Evolutionary conservation across 495 filamentous ascomycete species (phyloP).

Genomic region (Daldinia loculata): DNA sequence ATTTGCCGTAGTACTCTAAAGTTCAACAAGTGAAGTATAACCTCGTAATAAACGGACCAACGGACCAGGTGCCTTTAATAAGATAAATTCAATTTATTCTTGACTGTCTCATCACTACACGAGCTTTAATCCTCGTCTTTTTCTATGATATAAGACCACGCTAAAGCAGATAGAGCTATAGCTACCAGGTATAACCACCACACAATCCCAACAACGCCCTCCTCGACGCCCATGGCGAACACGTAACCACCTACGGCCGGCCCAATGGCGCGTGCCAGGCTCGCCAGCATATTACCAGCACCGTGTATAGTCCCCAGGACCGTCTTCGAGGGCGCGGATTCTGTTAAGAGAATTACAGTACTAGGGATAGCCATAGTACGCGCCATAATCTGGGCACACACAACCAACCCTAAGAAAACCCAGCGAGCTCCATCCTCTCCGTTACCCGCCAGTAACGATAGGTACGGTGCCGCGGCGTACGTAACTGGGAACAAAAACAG

Average conservation of each 20-base stretch:
- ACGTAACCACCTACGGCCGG: constrained; percentile 71
- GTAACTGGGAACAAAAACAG: constrained; percentile 71
- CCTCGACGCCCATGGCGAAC: constrained; percentile 68
- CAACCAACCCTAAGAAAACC: constrained; percentile 68
- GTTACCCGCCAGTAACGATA: constrained; percentile 64
- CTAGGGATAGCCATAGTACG: constrained; percentile 76
- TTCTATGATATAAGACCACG: constrained; percentile 43
- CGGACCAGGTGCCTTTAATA: not conserved
- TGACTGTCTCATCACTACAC: not conserved
- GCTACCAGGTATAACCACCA: constrained; percentile 69
- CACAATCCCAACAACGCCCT: constrained; percentile 71
- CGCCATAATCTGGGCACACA: constrained; percentile 73
- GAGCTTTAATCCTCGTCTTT: constrained; percentile 2
- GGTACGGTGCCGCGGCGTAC: constrained; percentile 72
- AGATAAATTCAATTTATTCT: not conserved
- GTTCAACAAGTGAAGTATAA: not conserved
- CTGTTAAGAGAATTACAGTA: constrained; percentile 74
- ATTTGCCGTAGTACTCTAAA: not conserved
- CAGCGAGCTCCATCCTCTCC: constrained; percentile 41
- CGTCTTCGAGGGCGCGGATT: constrained; percentile 67
- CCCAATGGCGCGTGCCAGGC: constrained; percentile 68
- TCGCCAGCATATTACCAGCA: constrained; percentile 69
- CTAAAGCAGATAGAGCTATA: constrained; percentile 43
- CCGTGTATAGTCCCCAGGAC: constrained; percentile 77
- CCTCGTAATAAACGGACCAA: not conserved